Evolutionary conservation across 2,329 filamentous ascomycete species (phyloP), one percentile per base, ranked within the genome.

Genomic region (Rosellinia necatrix): DNA sequence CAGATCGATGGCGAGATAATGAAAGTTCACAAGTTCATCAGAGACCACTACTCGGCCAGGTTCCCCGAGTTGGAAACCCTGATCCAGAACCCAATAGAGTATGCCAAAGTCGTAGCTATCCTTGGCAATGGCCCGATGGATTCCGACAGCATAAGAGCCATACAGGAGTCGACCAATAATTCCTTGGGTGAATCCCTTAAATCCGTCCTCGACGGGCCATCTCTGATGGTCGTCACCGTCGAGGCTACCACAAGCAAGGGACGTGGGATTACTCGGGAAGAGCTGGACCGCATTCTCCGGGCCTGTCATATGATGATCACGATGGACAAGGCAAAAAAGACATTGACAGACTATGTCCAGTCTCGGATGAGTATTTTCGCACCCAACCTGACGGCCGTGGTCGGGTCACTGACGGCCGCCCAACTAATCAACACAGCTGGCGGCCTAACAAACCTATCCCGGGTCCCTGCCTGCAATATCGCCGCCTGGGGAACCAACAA

Each of bases 341-440:
- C 87, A 0, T 81, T 99, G 51, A 96, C 91, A 2, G 89, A 94
- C 70, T 99, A 96, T 68, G 94, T 99, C 13, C 91, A 97, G 74
- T 97, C 93, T 30, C 90, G 94, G 59, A 97, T 99, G 91, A 94
- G 89, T 64, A 81, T 96, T 29, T 97, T 97, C 70, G 94, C 94
- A 4, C 94, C 94, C 0, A 99, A 99, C 67, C 76, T 97, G 50
- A 96, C 94, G 0, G 87, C 86, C 1, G 83, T 99, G 15, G 90
- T 99, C 55, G 94, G 94, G 15, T 94, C 93, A 0, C 81, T 96
- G 15, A 97, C 93, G 2, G 93, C 94, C 6, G 94, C 94, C 3
- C 93, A 97, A 74, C 84, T 99, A n/a, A 88, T 99, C 67, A 97
- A 97, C 73, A 91, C 91, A 57, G 90, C 92, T 0, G 94, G 94